Percentiles rank a stretch among this genome's conserved stretches.
These are phyloP conservation scores for Clonostachys chloroleuca DNA, from an alignment of 2,329 filamentous ascomycete genomes.

Conservation along the genomic window DNA sequence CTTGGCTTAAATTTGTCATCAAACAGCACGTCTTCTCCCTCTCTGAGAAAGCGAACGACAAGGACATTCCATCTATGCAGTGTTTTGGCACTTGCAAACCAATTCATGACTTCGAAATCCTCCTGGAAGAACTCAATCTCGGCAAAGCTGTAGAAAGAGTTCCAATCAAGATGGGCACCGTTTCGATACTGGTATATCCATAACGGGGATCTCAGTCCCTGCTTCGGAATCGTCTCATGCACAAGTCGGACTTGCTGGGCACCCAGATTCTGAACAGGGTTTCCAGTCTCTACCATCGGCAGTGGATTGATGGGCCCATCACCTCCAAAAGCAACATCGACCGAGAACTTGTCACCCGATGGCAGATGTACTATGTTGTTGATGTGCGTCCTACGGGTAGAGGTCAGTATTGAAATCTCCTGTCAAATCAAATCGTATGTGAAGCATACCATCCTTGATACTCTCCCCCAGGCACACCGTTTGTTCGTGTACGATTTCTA, in stretches of 20 bases:
- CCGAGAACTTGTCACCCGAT: conserved; percentile 39
- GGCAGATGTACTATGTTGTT: conserved; percentile 56
- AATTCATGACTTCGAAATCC: conserved; percentile 9
- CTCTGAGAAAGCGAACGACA: conserved; percentile 4
- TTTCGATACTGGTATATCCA: conserved; percentile 63
- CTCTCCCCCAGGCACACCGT: conserved; percentile 30
- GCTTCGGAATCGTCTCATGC: conserved; percentile 37
- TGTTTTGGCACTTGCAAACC: conserved; percentile 6
- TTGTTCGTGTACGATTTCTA: conserved; percentile 32
- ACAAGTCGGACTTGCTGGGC: conserved; percentile 51
- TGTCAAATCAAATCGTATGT: not conserved
- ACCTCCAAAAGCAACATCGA: conserved; percentile 65
- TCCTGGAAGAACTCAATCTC: conserved; percentile 51
- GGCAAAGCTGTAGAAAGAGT: conserved; percentile 60
- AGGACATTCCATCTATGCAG: conserved; percentile 4
- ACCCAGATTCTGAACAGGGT: conserved; percentile 41
- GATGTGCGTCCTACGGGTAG: conserved; percentile 41
- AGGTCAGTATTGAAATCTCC: not conserved
- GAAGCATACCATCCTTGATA: conserved; percentile 40
- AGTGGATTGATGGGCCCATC: conserved; percentile 55
- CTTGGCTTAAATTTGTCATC: not conserved
- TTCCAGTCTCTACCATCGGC: conserved; percentile 35
- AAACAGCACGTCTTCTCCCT: not conserved
- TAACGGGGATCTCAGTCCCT: conserved; percentile 30
- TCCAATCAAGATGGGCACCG: conserved; percentile 43